phyloP scores from a whole-genome alignment of 495 filamentous ascomycete species.

The Penicillium alfredii region DNA sequence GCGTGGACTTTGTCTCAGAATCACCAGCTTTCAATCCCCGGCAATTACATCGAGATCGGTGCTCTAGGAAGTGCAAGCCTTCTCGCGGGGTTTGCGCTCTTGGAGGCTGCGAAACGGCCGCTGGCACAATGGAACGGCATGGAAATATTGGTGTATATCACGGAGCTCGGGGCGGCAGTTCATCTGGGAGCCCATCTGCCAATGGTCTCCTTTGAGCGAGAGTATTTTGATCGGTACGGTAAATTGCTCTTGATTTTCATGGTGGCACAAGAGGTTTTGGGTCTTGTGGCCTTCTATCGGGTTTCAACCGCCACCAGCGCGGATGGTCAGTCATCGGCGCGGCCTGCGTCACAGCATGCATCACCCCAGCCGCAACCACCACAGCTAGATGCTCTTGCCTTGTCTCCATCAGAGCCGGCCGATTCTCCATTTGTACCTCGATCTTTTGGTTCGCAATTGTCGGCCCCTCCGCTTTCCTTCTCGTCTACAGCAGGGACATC shows the following conservation, averaged over 20 bases:
- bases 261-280: conserved; percentile 33
- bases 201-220: conserved; percentile 23
- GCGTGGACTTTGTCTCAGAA: conserved; percentile 35
- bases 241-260: conserved; percentile 39
- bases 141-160: conserved; percentile 41
- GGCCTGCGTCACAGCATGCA: conserved; percentile 1
- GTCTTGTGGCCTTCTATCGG: conserved; percentile 25
- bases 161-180: conserved; percentile 35
- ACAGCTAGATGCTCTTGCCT: conserved; percentile 6
- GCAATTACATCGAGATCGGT: conserved; percentile 37
- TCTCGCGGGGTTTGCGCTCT: conserved; percentile 36
- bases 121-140: conserved; percentile 36
- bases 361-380: conserved; percentile 4
- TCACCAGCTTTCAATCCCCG: conserved; percentile 26
- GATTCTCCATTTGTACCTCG: conserved; percentile 11
- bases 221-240: conserved; percentile 40
- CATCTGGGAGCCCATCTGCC: conserved; percentile 38
- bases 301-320: background rate
- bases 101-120: conserved; percentile 34
- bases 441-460: conserved; percentile 16
- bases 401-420: conserved; percentile 11
- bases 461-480: conserved; percentile 28
- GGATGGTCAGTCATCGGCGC: conserved; percentile 4
- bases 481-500: conserved; percentile 23
- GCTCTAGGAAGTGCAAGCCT: conserved; percentile 38